Evolutionary conservation across 2,329 filamentous ascomycete genomes (phyloP), one percentile per base, ranked within the genome.

Genomic region (Xylariaceae sp.): DNA sequence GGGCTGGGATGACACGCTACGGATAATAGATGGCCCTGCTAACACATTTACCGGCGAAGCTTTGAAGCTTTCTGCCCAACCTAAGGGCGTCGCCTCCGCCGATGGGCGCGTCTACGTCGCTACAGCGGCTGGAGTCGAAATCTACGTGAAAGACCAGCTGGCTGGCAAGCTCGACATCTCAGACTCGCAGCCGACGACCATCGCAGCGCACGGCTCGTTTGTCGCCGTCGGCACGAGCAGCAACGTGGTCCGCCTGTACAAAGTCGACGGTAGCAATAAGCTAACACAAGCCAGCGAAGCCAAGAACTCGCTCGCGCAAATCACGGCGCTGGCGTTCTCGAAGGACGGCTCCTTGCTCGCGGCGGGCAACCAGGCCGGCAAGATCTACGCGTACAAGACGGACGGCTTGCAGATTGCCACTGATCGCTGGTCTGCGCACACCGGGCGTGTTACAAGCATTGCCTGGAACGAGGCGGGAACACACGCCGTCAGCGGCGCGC

Each of bases 1-100:
- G 47, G 92, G 87, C 59, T 99, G 93, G 94, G 94, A 99, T 68
- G 94, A 99, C 71, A 91, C 87, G 1, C 78, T 97, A 29, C 87
- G 92, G 58, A 87, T 83, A 36, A 81, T 95, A 29, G 92, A 96
- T 60, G 81, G 88, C 53, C 81, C 85, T 1, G 84, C 87, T 46
- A 87, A 85, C 65, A 89, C 86, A 0, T 97, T 95, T 70, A 80
- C 86, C 5, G 91, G 89, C 50, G 79, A 81, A 43, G 78, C 84
- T 1, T 74, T 81, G 26, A 87, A 88, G 67, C 81, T 96, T 16
- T 79, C 83, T 2, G 87, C 86, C 15, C 94, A 97, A 67, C 94
- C 94, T 2, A 93, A 65, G 53, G 67, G 65, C n/a, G 63, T 70
- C 11, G 66, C 68, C n/a, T 57, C 65, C 15, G 61, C 63, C n/a